phyloP scores from a whole-genome alignment of 176 grass and related monocot species.

The Aechmea fasciata region DNA sequence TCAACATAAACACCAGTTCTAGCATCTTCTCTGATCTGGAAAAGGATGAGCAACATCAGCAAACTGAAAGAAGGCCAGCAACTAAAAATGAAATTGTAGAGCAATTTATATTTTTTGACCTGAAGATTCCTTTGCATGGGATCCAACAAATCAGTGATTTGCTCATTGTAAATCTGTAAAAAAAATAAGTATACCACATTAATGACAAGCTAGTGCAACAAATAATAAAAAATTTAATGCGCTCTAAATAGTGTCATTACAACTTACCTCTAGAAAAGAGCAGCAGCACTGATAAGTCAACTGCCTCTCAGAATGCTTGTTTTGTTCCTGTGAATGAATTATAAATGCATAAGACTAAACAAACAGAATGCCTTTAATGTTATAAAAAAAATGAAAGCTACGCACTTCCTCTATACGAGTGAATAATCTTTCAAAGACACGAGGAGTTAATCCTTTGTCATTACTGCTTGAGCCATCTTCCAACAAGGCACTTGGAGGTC shows the following conservation, averaged over 20 bases:
- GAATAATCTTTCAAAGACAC: constrained; percentile 91
- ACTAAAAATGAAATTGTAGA: constrained; percentile 5
- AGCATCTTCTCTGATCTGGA: constrained; percentile 96
- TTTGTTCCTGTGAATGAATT: constrained; percentile 69
- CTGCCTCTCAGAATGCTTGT: constrained; percentile 61
- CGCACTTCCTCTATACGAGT: constrained; percentile 84
- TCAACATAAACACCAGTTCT: constrained; percentile 90
- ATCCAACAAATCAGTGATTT: constrained; percentile 97
- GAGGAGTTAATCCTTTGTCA: constrained; percentile 78
- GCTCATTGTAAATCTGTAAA: constrained; percentile 96
- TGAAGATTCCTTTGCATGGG: constrained; percentile 67
- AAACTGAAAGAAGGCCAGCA: neutral
- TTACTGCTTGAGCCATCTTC: constrained; percentile 43
- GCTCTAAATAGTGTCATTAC: neutral
- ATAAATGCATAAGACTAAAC: constrained; percentile 12
- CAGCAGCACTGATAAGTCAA: constrained; percentile 77
- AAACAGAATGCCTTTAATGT: constrained; percentile 2
- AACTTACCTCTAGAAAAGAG: constrained; percentile 93
- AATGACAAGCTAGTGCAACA: constrained; percentile 6
- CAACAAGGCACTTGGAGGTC: constrained; percentile 59
- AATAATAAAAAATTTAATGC: neutral
- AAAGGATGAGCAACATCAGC: constrained; percentile 24
- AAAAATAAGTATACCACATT: constrained; percentile 2
- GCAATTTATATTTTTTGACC: constrained; percentile 32
- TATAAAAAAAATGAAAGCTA: constrained; percentile 6